Evolutionary conservation across 1,139 yeast genomes (phyloP), one percentile per base, ranked within the genome.

Genomic region (Meyerozyma athensensis): DNA sequence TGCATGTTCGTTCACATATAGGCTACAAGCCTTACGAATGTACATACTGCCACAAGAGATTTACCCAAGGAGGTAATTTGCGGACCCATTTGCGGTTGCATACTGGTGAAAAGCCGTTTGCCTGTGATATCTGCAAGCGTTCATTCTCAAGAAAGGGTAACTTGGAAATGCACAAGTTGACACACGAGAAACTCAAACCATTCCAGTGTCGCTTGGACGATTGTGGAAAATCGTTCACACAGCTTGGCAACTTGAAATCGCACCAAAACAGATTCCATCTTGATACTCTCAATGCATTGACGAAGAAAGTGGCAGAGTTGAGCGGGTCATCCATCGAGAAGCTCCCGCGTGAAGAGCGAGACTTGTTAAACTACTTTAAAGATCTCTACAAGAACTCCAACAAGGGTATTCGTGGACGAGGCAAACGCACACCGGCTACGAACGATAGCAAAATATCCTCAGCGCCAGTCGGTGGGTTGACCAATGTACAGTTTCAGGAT

Each of bases 61-160:
- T 90, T 52, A 85, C 95, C 1, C 97, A 90, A 57, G 95, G 95
- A 45, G 96, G 97, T 12, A 92, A 90, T 58, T 66, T 90, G 52
- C 73, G 95, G 45, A 87, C 96, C 1, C 97, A 90, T 63, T 68
- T 82, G 48, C 69, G 97, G 44, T 68, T 89, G 19, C 97, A 90
- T 54, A 89, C 96, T 1, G 97, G 97, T 20, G 96, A 86, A 50
- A 84, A 84, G 55, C 96, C 96, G 4, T 86, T 83, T 50, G 68
- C 74, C 32, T 87, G 96, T 61, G 81, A 79, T 21, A 63, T 74
- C 10, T 87, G 96, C 58, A 75, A 74, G 20, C 74, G 86, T 42
- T 71, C 79, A 26, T 89, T 89, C 57, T 86, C 95, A 39, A 77
- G 96, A 53, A 85, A 89, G 57, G 97, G 97, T 17, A 87, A 89